A percentile compares a stretch with the other conserved stretches of the same genome.
Conservation (phyloP, 495 filamentous ascomycete genomes). For the Pyrenopolyporus hunteri region DNA sequence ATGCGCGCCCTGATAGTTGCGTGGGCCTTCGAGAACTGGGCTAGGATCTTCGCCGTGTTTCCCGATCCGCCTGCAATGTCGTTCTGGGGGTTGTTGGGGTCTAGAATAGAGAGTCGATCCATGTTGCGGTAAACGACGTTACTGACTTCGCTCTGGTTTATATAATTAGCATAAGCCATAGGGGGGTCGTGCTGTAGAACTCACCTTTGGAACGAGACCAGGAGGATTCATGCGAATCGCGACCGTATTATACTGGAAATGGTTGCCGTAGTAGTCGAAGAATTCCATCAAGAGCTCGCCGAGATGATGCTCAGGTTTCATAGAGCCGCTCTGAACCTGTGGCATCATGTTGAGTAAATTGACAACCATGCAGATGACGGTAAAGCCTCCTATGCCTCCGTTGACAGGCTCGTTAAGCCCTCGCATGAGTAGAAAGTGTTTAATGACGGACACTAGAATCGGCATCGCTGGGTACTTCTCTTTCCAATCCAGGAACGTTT, state of each 20-base stretch:
- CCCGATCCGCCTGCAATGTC: conserved; percentile 85
- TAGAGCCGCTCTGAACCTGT: conserved; percentile 60
- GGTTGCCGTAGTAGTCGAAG: conserved; percentile 83
- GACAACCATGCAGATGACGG: conserved; percentile 90
- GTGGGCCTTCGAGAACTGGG: conserved; percentile 68
- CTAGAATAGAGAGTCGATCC: conserved; percentile 73
- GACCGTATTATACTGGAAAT: conserved; percentile 67
- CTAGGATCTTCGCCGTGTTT: conserved; percentile 65
- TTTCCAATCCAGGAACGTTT: conserved; percentile 82
- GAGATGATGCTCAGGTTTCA: conserved; percentile 67
- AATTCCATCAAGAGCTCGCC: conserved; percentile 84
- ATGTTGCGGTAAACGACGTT: conserved; percentile 55
- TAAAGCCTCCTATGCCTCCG: conserved; percentile 94
- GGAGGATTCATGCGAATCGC: conserved; percentile 80
- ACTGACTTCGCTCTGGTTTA: conserved; percentile 42
- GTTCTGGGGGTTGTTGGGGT: conserved; percentile 82
- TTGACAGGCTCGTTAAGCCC: conserved; percentile 86
- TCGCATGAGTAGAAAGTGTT: conserved; percentile 89
- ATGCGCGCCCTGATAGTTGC: conserved; percentile 62
- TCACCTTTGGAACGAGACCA: conserved; percentile 73
- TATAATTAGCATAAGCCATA: conserved; percentile 26
- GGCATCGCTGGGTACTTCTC: conserved; percentile 80
- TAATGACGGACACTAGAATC: conserved; percentile 80
- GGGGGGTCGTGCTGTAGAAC: conserved; percentile 31
- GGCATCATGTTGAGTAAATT: conserved; percentile 82